phyloP scores from a whole-genome alignment of 371 early-diverging fungal genomes.

The Mucor indicus region DNA sequence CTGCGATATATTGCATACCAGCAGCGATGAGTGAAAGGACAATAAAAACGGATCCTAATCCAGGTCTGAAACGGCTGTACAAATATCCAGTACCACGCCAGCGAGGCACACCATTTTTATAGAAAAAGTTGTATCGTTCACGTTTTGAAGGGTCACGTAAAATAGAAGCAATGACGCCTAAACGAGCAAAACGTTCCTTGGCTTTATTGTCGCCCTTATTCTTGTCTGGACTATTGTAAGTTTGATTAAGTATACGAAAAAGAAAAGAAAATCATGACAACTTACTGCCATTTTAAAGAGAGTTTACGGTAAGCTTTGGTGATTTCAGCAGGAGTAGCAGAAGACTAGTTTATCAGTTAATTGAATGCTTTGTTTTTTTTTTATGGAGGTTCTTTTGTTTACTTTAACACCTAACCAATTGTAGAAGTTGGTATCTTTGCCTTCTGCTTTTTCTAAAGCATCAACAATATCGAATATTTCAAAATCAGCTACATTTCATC shows the following conservation, averaged over 20 bases:
- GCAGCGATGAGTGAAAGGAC: constrained; percentile 55
- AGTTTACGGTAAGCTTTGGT: constrained; percentile 86
- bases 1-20: constrained; percentile 66
- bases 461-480: constrained; percentile 86
- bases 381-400: constrained; percentile 5
- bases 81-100: constrained; percentile 86
- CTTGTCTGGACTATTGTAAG: constrained; percentile 69
- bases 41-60: constrained; percentile 60
- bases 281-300: constrained; percentile 90
- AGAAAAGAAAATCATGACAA: not conserved
- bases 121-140: constrained; percentile 81
- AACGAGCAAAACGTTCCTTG: constrained; percentile 64
- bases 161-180: constrained; percentile 67
- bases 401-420: constrained; percentile 54
- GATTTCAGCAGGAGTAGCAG: constrained; percentile 74
- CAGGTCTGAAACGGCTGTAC: constrained; percentile 78
- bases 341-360: constrained; percentile 28
- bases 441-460: constrained; percentile 67
- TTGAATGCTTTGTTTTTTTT: too few relatives aligned
- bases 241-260: not conserved
- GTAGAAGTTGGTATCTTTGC: constrained; percentile 61
- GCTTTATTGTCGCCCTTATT: constrained; percentile 51
- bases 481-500: constrained; percentile 51
- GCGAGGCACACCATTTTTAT: constrained; percentile 85
- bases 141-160: constrained; percentile 64